Percentiles rank a stretch among this genome's conserved stretches.
These are phyloP conservation scores for Epichloe sp. DNA, from an alignment of 2,329 filamentous ascomycete species.

Conservation along the genomic window DNA sequence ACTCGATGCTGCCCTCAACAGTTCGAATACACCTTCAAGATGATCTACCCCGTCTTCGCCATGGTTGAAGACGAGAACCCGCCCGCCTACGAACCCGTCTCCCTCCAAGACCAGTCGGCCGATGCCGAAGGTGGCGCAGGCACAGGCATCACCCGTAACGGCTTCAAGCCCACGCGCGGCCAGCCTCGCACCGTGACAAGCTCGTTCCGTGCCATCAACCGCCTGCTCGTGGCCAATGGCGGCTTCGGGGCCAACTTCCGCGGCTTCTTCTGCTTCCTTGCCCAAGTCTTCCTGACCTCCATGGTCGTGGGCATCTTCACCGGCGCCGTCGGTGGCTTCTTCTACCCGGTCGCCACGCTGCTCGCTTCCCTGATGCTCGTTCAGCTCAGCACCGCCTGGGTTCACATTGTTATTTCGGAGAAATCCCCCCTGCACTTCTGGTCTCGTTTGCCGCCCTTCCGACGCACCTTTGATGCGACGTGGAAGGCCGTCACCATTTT, in stretches of 20 bases:
- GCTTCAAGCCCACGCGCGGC: conserved; percentile 22
- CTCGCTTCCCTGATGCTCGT: conserved; percentile 48
- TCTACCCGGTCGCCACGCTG: conserved; percentile 32
- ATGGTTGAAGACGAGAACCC: conserved; percentile 46
- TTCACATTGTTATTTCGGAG: conserved; percentile 70
- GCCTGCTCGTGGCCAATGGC: conserved; percentile 45
- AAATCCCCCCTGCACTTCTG: conserved; percentile 51
- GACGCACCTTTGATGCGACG: conserved; percentile 52
- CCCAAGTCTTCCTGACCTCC: conserved; percentile 21
- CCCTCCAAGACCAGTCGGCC: conserved; percentile 25
- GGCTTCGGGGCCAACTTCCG: conserved; percentile 58
- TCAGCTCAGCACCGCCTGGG: conserved; percentile 65
- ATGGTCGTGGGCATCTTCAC: conserved; percentile 32
- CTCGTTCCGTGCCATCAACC: conserved; percentile 36
- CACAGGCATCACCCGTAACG: conserved; percentile 13
- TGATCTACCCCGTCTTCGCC: conserved; percentile 40
- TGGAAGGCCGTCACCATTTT: conserved; percentile 52
- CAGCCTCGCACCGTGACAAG: conserved; percentile 31
- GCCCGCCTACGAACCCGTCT: conserved; percentile 39
- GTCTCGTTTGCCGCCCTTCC: conserved; percentile 54
- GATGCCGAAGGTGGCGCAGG: conserved; percentile 18
- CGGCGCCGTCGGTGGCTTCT: conserved; percentile 27
- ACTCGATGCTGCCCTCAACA: conserved; percentile 11
- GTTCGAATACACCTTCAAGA: conserved; percentile 37
- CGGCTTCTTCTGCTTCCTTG: conserved; percentile 42